These are phyloP conservation scores for Pichia sp. DNA, from an alignment of 1,139 yeast species.

Conservation along the genomic window DNA sequence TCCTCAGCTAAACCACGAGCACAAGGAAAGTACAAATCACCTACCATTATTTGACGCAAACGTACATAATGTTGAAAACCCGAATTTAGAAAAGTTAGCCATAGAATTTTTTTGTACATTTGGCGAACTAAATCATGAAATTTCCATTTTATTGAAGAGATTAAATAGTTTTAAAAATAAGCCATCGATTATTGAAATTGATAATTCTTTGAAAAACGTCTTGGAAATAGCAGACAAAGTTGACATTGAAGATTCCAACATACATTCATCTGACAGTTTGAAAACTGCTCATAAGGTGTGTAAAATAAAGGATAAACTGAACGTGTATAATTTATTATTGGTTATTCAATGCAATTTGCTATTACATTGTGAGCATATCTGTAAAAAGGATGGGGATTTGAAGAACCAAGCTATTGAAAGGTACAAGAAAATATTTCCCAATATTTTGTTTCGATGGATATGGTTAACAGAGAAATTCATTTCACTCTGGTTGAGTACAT, in stretches of 20 bases:
- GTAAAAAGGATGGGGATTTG: neutral
- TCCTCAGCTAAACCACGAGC: constrained; percentile 29
- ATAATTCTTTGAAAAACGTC: constrained; percentile 3
- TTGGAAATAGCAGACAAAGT: neutral
- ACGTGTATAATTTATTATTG: constrained; percentile 1
- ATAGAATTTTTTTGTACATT: constrained; percentile 16
- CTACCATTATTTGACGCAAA: constrained; percentile 14
- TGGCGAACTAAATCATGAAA: constrained; percentile 12
- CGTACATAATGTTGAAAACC: constrained; percentile 18
- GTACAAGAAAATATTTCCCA: constrained; percentile 1
- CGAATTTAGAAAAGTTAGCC: constrained; percentile 18
- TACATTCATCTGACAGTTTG: no score
- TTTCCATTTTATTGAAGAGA: constrained; percentile 14
- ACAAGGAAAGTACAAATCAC: constrained; percentile 26
- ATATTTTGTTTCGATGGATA: constrained; percentile 4
- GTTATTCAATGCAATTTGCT: constrained; percentile 8
- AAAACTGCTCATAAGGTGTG: neutral
- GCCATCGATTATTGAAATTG: constrained; percentile 18
- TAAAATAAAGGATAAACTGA: neutral
- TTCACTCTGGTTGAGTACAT: constrained; percentile 1
- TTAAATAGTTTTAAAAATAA: constrained; percentile 17
- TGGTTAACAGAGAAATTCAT: constrained; percentile 1
- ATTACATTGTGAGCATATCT: constrained; percentile 9
- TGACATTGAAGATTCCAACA: no score
- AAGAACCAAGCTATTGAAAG: neutral